Evolutionary conservation across 2,329 filamentous ascomycete species (phyloP), one percentile per base, ranked within the genome.

Genomic region (Verticillium nonalfalfae): DNA sequence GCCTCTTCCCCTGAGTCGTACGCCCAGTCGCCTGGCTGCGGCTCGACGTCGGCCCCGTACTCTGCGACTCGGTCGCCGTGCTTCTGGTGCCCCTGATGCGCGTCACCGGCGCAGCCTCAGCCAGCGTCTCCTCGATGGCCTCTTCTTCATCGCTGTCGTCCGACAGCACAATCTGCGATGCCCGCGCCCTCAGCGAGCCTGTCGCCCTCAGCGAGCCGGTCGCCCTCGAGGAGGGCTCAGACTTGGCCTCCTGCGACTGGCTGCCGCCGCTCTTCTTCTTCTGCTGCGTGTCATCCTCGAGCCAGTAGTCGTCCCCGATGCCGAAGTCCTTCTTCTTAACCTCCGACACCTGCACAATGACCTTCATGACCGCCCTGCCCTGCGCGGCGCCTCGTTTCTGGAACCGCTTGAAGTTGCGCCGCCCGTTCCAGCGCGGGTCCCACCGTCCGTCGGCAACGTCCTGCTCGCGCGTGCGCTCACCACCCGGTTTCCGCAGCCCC

Each of bases 371-470:
- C 2, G 75, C 72, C 15, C 81, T 72, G 6, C 81, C 77, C 1
- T 69, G 64, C 6, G 66, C 66, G 21, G 83, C 83, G 31, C 85
- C 87, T 59, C 85, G 80, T 60, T 80, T 81, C 26, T 82, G 81
- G 70, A 99, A 99, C 68, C 86, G 90, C 74, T 99, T 99, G 78
- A 97, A 99, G 71, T 99, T 98, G 74, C 92, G 94, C 54, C 94
- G 84, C 0, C 94, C 95, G 71, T 97, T 96, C 95, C 95, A 99
- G 45, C 82, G 82, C 1, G 91, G 87, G 66, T 97, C 85, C 93
- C 94, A 97, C 50, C 91, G 82, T 5, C 81, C 80, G 54, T 79
- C 78, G 1, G 76, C 78, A 55, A 81, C 72, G 21, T 84, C 81
- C 61, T 79, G 75, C n/a, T 87, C 85, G 18, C 81, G 75, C 38